These are phyloP conservation scores for Polyporus tsugae DNA, from an alignment of 1,284 basidiomycete species.

Conservation along the genomic window DNA sequence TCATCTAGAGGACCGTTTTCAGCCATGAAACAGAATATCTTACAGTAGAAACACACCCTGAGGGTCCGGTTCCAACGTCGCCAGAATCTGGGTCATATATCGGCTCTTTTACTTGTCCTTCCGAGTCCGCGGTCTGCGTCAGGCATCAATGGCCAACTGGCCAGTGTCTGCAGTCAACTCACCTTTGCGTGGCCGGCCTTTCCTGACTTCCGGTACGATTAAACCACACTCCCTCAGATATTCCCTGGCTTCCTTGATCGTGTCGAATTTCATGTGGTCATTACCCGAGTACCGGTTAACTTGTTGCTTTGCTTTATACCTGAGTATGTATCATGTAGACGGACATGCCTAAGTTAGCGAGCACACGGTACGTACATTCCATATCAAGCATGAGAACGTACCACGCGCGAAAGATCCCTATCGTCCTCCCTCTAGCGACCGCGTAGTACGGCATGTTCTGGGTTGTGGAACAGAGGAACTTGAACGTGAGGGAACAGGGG, in stretches of 20 bases:
- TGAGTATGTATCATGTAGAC: not conserved
- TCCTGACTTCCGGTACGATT: not conserved
- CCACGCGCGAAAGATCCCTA: not conserved
- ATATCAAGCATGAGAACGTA: not conserved
- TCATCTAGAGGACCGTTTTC: not conserved
- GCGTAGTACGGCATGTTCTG: conserved; percentile 1
- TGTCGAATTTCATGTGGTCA: not conserved
- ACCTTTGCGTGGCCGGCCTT: not conserved
- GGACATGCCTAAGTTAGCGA: not conserved
- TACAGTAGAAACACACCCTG: not conserved
- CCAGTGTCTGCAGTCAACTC: not conserved
- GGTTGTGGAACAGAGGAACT: not conserved
- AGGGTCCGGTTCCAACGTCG: not conserved
- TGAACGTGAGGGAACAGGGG: not conserved
- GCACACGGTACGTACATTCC: not conserved
- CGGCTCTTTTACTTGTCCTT: not conserved
- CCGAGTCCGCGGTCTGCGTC: not conserved
- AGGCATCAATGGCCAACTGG: not conserved
- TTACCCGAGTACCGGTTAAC: not conserved
- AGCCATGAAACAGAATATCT: not conserved
- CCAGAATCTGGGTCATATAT: not conserved
- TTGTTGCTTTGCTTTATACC: not conserved
- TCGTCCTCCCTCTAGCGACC: not conserved
- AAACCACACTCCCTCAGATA: not conserved
- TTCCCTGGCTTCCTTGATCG: not conserved